Evolutionary conservation across 2,329 filamentous ascomycete genomes (phyloP).

Genomic region (Rhynchosporium secalis): DNA sequence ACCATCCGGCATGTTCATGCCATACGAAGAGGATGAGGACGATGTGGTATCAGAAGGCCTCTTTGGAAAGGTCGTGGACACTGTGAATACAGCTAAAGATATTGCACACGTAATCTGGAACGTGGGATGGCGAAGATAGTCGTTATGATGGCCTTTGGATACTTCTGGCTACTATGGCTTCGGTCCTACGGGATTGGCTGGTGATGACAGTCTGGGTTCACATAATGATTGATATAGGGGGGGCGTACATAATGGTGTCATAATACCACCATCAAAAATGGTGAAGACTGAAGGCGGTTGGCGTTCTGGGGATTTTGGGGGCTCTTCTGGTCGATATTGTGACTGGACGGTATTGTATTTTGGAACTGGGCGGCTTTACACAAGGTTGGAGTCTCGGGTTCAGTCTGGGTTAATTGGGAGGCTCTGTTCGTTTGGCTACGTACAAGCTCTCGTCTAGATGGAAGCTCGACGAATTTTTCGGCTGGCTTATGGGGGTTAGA

Average conservation of each 20-base stretch:
- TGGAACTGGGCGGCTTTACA: constrained; percentile 12
- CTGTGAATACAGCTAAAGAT: constrained; percentile 67
- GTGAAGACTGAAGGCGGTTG: background rate
- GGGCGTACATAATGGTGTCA: constrained; percentile 27
- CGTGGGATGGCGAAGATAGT: constrained; percentile 43
- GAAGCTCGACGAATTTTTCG: constrained; percentile 11
- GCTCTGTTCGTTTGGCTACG: background rate
- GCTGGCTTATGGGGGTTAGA: constrained; percentile 4
- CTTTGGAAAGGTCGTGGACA: constrained; percentile 41
- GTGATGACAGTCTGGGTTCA: constrained; percentile 13
- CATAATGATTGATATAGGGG: constrained; percentile 28
- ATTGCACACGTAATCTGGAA: constrained; percentile 74
- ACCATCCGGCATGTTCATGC: constrained; percentile 88
- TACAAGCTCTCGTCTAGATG: background rate
- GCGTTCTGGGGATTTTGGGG: background rate
- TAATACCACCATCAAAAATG: constrained; percentile 20
- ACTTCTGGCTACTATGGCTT: background rate
- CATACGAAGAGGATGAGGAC: constrained; percentile 73
- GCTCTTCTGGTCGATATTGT: constrained; percentile 6
- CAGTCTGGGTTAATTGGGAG: constrained; percentile 5
- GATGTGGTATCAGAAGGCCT: constrained; percentile 59
- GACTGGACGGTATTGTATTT: constrained; percentile 11
- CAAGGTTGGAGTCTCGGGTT: constrained; percentile 6
- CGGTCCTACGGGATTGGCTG: constrained; percentile 1
- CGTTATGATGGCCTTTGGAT: constrained; percentile 21